Base-by-base conservation (phyloP, 768 basidiomycete genomes). In the Tricholoma sp. region DNA sequence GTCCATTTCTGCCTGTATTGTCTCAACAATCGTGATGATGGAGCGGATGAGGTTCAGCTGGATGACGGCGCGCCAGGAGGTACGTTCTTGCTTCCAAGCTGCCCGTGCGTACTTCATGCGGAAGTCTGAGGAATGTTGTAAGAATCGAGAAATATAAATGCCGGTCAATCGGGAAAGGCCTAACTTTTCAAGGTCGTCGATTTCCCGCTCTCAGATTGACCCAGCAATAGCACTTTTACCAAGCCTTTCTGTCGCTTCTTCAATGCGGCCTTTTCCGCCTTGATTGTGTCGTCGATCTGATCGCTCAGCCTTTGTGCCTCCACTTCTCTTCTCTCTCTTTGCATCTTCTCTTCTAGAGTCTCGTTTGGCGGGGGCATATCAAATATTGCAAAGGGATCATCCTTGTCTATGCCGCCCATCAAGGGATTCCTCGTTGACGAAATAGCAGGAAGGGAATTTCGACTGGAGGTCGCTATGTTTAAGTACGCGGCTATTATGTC, bases 1-100 rank as follows among this genome's bases (percentile, higher is more conserved):
- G 29, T 76, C 65, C 59, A 82, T 69, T 45, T 83, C 82, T 2
- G 73, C 72, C 61, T 81, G 76, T 31, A 90, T 69, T 14, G 79
- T 72, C 45, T 85, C 80, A 61, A 89, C 76, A 60, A 91, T 83
- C 62, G 72, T 74, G 45, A 83, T 79, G 55, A 89, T 76, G 46
- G 84, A 83, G 9, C 81, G 83, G 51, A 90, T 77, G 64, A 91
- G 82, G 69, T 91, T 91, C 56, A 91, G 84, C 59, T 89, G 88
- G 52, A 91, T 81, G 57, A 91, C 86, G 1, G 85, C 73, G 29
- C 85, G 79, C 89, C 89, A 91, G 9, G 84, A 85, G 1, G 76
- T 75, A 34, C 86, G 83, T 66, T 91, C 89, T 19, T 76, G 74
- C 37, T 73, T 72, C 85, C 86, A 89, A 32, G 79, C 78, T 8